Evolutionary conservation across 2,329 filamentous ascomycete genomes (phyloP), one percentile per base, ranked within the genome.

Genomic region (Cylindrodendrum hubeiense): DNA sequence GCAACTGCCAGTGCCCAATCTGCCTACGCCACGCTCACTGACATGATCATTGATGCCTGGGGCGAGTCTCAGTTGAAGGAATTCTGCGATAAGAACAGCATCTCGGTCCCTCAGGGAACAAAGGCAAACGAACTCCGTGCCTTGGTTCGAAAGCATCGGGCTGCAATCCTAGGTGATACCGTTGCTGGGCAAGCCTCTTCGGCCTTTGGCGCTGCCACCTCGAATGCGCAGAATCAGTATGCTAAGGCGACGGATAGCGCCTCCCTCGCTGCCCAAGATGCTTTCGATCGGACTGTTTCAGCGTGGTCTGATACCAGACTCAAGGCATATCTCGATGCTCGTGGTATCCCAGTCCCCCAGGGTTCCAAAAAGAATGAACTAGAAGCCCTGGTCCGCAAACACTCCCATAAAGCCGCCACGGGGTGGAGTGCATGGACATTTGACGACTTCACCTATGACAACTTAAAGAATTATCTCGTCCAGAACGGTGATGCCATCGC

Each of bases 11-110:
- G 88, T 46, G 90, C 91, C 13, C 89, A 91, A 53, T 85, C 88
- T 41, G 91, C 93, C 2, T 91, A 94, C 72, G 84, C 91, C 55
- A 91, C 89, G 51, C 82, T 98, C 44, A 93, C 91, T 67, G 93
- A 98, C 74, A 90, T 91, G 74, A 85, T 98, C 57, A 92, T 98
- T 75, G 91, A 97, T 73, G 90, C 93, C 4, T 99, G 96, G 96
- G 91, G 92, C 75, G 95, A 98, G 76, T 87, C 87, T 43, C 86
- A 97, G 79, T 87, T 99, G 78, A 98, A 98, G 86, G 91, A 93
- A 68, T 98, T 96, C 84, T 90, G 90, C 60, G 95, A 98, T 83
- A 93, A 95, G 86, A 96, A 98, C 74, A 89, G 90, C 63, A 92
- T 99, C 77, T 79, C 76, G 13, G 93, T 98, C 54, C 96, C 96